These are phyloP conservation scores for Dictyostelium firmibasis DNA, from an alignment of 78 protist species.

Conservation along the genomic window DNA sequence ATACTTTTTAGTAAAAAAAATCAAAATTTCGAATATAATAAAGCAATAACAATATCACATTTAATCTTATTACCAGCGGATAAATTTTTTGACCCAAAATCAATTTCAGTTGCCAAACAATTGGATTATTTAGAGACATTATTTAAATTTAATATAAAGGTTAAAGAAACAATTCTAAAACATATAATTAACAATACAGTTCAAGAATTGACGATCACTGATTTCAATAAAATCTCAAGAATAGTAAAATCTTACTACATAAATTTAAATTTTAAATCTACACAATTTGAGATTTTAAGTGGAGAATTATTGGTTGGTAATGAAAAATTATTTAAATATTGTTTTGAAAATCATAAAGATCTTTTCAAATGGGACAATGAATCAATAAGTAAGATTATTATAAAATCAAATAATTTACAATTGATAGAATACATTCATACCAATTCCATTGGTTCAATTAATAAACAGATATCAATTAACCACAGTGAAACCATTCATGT, in stretches of 20 bases:
- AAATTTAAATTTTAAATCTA: background rate
- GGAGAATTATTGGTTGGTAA: background rate
- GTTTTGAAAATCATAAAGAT: background rate
- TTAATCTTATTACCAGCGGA: background rate
- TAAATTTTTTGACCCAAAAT: background rate
- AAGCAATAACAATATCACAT: background rate
- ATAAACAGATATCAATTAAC: background rate
- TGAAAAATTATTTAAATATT: background rate
- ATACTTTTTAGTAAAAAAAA: background rate
- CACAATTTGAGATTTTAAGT: background rate
- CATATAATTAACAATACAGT: background rate
- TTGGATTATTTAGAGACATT: background rate
- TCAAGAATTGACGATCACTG: background rate
- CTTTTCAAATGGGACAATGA: background rate
- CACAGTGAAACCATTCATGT: background rate
- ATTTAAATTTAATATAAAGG: background rate
- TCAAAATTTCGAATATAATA: background rate
- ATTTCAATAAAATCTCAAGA: background rate
- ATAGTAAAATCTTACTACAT: background rate
- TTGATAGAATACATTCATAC: background rate
- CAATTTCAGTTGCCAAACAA: background rate
- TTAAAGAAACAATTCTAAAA: background rate
- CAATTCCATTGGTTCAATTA: background rate
- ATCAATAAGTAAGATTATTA: background rate
- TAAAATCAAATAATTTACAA: background rate